phyloP scores from a whole-genome alignment of 805 yeast species.

The Wickerhamiella azyma region DNA sequence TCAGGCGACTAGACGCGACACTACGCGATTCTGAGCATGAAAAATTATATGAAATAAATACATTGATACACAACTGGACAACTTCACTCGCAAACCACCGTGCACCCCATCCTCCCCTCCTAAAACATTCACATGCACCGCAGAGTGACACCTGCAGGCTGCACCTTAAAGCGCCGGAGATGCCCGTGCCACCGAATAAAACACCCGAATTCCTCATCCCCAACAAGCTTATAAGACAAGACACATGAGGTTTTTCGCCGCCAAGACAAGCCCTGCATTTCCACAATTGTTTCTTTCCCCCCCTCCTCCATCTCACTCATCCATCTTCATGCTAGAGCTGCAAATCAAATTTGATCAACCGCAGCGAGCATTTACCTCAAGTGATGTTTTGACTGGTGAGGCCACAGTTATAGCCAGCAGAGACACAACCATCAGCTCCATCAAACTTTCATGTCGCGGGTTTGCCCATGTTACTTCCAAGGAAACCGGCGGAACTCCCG shows the following conservation, averaged over 20 bases:
- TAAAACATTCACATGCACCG: too few relatives aligned
- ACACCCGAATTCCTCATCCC: not conserved
- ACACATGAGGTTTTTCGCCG: not conserved
- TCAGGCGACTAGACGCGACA: too few relatives aligned
- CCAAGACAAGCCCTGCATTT: not conserved
- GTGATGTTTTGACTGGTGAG: constrained; percentile 1
- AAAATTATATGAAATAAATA: too few relatives aligned
- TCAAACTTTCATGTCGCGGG: constrained; percentile 2
- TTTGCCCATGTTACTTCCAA: constrained; percentile 2
- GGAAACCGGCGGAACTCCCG: constrained; percentile 1
- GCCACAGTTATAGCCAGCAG: not conserved
- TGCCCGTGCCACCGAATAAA: not conserved
- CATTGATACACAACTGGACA: too few relatives aligned
- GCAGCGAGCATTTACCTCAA: not conserved
- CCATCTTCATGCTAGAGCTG: not conserved
- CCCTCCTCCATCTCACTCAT: not conserved
- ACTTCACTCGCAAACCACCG: too few relatives aligned
- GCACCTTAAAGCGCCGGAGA: not conserved
- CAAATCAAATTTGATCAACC: constrained; percentile 2
- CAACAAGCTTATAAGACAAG: not conserved
- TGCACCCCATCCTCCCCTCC: too few relatives aligned
- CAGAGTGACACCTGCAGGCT: too few relatives aligned
- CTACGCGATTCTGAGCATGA: too few relatives aligned
- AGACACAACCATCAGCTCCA: not conserved
- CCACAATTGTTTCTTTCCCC: not conserved